Base-by-base conservation (phyloP, 1,139 yeast species). In the Saccharomyces hybrid region DNA sequence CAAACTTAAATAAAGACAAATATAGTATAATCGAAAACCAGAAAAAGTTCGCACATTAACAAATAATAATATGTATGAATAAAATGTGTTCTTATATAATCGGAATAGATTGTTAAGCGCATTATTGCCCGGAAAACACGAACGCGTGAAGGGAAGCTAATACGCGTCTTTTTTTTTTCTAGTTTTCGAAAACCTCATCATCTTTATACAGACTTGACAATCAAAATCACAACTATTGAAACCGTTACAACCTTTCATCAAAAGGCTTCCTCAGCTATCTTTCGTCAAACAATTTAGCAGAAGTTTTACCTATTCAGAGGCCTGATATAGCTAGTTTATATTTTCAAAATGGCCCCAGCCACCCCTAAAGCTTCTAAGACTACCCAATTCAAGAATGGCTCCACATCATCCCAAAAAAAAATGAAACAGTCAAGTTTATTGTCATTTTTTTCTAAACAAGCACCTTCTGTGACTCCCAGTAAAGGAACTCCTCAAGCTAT, bases 341-440 rank as follows among this genome's bases (percentile, higher is more conserved):
- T 9, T 49, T 24, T 12, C 26, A 29, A 41, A 19, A 63, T 60
- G 61, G 53, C 61, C 5, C 67, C 65, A 4, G 46, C 55, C 11
- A 65, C 68, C 27, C 68, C 68, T 11, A 58, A 54, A 27, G 21
- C 59, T 29, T 55, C 56, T 7, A 64, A 53, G 53, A 53, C 53
- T 1, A 19, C 44, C 6, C 50, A 52, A 9, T 8, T 38, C 7
- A 58, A 56, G 29, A 51, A 58, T 55, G 55, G 54, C 14, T 54
- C 42, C 6, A 51, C 61, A n/a, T 62, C 71, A 1, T 62, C 67
- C 4, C 69, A 70, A 26, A 64, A 65, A 61, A 75, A 74, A 59
- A 68, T 75, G 75, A 82, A 81, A 62, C 87, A 83, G 67, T 73
- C 78, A 60, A 74, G 81, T 14, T 71, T 83, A 60, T 74, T 82